These are phyloP conservation scores for Epicoccum sorghinum DNA, from an alignment of 2,329 filamentous ascomycete species.

Conservation along the genomic window DNA sequence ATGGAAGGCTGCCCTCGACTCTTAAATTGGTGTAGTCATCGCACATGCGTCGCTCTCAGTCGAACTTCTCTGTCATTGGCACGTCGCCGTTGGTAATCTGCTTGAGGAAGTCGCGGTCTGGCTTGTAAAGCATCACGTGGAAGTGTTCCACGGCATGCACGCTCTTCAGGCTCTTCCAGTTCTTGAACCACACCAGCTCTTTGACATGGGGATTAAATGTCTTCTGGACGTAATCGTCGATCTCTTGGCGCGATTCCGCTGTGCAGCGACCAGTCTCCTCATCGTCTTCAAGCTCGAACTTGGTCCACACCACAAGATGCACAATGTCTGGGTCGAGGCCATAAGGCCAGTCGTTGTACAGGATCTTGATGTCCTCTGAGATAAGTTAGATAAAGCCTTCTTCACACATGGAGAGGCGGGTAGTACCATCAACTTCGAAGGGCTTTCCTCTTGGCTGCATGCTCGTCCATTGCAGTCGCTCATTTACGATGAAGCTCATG, in stretches of 20 bases:
- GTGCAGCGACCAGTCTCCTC: slow-evolving; percentile 70
- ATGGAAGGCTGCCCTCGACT: neutral
- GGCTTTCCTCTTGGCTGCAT: slow-evolving; percentile 49
- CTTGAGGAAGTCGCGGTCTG: slow-evolving; percentile 71
- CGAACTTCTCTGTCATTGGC: slow-evolving; percentile 56
- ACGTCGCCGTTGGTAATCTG: slow-evolving; percentile 77
- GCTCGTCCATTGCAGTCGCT: slow-evolving; percentile 72
- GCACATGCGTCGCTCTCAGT: neutral
- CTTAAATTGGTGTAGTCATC: too few relatives aligned
- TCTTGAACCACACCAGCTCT: slow-evolving; percentile 80
- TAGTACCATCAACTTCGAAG: slow-evolving; percentile 52
- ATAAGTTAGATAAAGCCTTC: slow-evolving; percentile 5
- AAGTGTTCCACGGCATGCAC: slow-evolving; percentile 90
- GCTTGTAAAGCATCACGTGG: slow-evolving; percentile 86
- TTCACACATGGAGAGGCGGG: neutral
- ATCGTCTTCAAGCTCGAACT: slow-evolving; percentile 79
- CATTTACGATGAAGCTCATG: slow-evolving; percentile 73
- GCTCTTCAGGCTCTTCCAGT: slow-evolving; percentile 85
- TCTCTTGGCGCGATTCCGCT: slow-evolving; percentile 63
- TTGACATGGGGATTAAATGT: slow-evolving; percentile 66
- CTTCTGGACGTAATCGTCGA: slow-evolving; percentile 72
- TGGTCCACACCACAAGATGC: slow-evolving; percentile 92
- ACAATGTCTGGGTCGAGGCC: slow-evolving; percentile 78
- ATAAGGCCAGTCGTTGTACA: slow-evolving; percentile 95
- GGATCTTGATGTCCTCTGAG: slow-evolving; percentile 71